Percentiles rank a stretch among this genome's conserved stretches.
Conservation (phyloP, 805 yeast genomes). For the Priceomyces melissophilus region DNA sequence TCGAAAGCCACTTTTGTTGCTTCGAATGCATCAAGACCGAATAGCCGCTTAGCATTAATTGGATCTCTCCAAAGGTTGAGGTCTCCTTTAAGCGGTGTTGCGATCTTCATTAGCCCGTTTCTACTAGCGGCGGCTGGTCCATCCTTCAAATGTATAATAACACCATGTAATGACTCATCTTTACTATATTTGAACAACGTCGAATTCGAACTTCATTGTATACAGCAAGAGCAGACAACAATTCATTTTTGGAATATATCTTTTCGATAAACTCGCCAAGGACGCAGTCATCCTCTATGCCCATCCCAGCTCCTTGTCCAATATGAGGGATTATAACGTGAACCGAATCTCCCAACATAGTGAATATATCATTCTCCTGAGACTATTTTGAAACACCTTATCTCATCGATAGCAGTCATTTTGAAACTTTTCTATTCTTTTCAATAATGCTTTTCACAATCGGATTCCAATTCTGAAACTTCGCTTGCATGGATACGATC, state of each 20-base stretch:
- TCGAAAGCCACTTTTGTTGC: too few species aligned
- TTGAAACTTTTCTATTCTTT: too few species aligned
- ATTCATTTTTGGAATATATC: neutral
- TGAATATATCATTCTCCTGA: too few species aligned
- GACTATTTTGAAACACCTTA: too few species aligned
- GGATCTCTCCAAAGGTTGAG: too few species aligned
- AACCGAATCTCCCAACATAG: too few species aligned
- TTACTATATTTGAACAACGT: neutral
- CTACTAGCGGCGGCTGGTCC: conserved; percentile 1
- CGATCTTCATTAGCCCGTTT: neutral
- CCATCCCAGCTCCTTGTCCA: conserved; percentile 21
- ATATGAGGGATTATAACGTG: conserved; percentile 20
- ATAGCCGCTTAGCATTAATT: too few species aligned
- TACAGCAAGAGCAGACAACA: neutral
- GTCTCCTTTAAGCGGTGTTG: neutral
- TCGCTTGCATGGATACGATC: too few species aligned
- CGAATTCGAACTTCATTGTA: neutral
- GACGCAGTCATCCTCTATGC: conserved; percentile 16
- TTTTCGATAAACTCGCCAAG: neutral
- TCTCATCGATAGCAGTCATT: too few species aligned
- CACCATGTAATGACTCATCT: neutral
- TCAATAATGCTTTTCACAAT: too few species aligned
- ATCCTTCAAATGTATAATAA: neutral
- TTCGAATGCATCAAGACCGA: too few species aligned
- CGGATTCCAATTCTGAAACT: too few species aligned